phyloP scores from a whole-genome alignment of 2,329 filamentous ascomycete genomes.

The Dactylellina leptospora region DNA sequence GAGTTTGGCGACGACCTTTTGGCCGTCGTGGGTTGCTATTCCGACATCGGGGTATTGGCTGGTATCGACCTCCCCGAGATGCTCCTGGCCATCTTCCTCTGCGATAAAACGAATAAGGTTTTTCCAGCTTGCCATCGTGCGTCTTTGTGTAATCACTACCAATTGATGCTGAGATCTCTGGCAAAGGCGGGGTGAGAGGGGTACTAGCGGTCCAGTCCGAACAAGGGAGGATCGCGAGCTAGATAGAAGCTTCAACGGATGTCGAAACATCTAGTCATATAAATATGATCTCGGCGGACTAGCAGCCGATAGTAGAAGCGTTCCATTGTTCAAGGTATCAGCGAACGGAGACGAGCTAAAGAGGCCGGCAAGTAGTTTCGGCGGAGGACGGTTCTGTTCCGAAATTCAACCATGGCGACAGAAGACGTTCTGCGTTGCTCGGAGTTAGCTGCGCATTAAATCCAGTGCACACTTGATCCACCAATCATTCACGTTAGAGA shows the following conservation, averaged over 20 bases:
- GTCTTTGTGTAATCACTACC: neutral
- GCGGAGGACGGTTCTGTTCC: slow-evolving; percentile 20
- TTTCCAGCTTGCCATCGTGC: slow-evolving; percentile 59
- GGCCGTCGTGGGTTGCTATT: slow-evolving; percentile 58
- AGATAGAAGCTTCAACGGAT: slow-evolving; percentile 8
- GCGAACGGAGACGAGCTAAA: neutral
- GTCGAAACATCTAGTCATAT: slow-evolving; percentile 31
- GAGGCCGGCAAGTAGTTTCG: slow-evolving; percentile 34
- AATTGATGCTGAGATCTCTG: neutral
- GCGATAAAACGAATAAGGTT: slow-evolving; percentile 62
- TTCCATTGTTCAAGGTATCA: neutral
- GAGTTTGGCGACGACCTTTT: slow-evolving; percentile 59
- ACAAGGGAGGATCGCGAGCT: neutral
- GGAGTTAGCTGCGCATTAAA: neutral
- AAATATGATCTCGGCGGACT: neutral
- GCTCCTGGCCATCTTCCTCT: slow-evolving; percentile 61
- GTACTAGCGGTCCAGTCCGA: neutral
- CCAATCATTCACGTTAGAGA: no score
- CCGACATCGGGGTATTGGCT: slow-evolving; percentile 59
- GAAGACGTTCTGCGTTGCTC: slow-evolving; percentile 13
- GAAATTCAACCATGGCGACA: slow-evolving; percentile 13
- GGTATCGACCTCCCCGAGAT: slow-evolving; percentile 61
- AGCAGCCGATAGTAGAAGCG: neutral
- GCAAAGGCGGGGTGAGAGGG: neutral
- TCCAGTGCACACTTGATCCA: no score